Percentiles rank a stretch among this genome's conserved stretches.
These are phyloP conservation scores for Falciphora oryzae DNA, from an alignment of 2,329 filamentous ascomycete species.

Conservation along the genomic window DNA sequence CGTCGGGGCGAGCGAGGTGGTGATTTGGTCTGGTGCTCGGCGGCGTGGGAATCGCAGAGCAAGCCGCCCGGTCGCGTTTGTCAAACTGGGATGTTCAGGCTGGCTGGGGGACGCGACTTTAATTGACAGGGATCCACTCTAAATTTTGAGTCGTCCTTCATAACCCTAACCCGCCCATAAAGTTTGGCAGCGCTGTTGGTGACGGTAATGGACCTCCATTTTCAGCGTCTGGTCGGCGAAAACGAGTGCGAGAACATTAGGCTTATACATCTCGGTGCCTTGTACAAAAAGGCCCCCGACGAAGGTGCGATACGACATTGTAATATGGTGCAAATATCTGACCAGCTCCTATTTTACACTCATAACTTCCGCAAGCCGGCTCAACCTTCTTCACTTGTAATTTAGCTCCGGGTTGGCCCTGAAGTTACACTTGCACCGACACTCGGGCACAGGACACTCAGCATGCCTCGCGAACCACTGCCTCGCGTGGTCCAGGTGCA, in stretches of 20 bases:
- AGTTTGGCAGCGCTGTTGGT: neutral
- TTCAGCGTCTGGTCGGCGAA: too few species aligned
- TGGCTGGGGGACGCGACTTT: neutral
- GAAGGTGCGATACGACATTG: neutral
- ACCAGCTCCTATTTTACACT: neutral
- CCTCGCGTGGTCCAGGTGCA: slow-evolving; percentile 61
- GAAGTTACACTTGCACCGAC: slow-evolving; percentile 59
- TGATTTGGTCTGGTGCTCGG: neutral
- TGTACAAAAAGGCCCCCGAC: neutral
- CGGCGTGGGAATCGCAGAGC: neutral
- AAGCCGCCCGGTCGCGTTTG: neutral
- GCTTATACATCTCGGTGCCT: too few species aligned
- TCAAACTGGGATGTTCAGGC: neutral
- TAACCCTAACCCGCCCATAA: neutral
- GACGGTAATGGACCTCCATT: neutral
- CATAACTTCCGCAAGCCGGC: too few species aligned
- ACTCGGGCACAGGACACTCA: slow-evolving; percentile 65
- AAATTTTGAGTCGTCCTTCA: neutral
- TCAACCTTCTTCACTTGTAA: slow-evolving; percentile 35
- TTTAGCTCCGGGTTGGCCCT: slow-evolving; percentile 53
- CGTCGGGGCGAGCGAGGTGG: neutral
- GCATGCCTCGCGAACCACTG: slow-evolving; percentile 61
- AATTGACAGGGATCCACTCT: neutral
- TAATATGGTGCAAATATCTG: neutral
- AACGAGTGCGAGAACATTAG: too few species aligned